These are phyloP conservation scores for Alternaria sp. DNA, from an alignment of 2,329 filamentous ascomycete species.

Conservation along the genomic window DNA sequence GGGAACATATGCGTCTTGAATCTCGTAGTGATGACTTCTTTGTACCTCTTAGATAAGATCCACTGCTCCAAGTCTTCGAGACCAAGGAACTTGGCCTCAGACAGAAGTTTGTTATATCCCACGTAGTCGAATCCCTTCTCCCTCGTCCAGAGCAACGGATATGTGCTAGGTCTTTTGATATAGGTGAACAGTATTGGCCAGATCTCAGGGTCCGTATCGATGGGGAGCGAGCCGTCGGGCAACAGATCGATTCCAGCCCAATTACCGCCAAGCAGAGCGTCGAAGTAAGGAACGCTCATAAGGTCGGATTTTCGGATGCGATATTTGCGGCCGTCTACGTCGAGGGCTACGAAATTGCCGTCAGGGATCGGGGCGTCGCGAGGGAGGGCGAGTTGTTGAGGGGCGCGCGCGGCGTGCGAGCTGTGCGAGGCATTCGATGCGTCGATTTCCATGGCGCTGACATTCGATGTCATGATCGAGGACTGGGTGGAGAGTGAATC, in stretches of 20 bases:
- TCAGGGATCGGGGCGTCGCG: not conserved
- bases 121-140: not conserved
- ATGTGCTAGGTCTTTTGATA: not conserved
- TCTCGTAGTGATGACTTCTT: not conserved
- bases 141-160: not conserved
- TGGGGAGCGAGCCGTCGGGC: not conserved
- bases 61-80: not conserved
- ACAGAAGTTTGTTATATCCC: not conserved
- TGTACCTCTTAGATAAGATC: not conserved
- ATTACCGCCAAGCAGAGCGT: not conserved
- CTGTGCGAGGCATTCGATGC: not conserved
- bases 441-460: not conserved
- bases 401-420: not conserved
- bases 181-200: not conserved
- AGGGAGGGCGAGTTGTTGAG: not conserved
- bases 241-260: not conserved
- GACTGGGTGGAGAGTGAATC: not conserved
- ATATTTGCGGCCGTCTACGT: slow-evolving; percentile 8
- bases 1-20: not conserved
- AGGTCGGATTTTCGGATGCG: not conserved
- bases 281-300: not conserved
- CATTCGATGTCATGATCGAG: not conserved
- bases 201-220: not conserved
- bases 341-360: slow-evolving; percentile 3
- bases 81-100: not conserved